Base-by-base conservation (phyloP, 805 yeast genomes). In the Yamadazyma laniorum region DNA sequence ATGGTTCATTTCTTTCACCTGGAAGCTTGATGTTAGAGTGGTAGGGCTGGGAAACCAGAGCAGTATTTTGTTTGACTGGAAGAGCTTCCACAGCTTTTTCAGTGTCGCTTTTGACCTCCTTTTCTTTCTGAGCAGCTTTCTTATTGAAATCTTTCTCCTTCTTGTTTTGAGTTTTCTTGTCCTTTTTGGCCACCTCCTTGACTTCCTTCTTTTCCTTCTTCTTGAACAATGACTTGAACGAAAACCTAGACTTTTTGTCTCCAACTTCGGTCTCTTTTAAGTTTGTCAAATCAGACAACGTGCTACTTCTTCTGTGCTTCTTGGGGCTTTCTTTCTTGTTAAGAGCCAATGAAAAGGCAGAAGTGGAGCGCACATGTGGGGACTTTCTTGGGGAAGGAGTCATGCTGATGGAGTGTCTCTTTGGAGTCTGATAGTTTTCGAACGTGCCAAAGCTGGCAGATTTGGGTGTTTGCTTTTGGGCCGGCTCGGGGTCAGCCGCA, bases 201-300 rank as follows among this genome's bases (percentile, higher is more conserved):
- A 22, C 29, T 13, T 17, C 21, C 15, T 28, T 23, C 39, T 59
- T 65, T 2, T 67, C 58, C 42, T 58, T 65, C 43, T 58, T 56
- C 42, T 61, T 65, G 52, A 68, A 67, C 18, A 68, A 52, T 2
- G 65, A 55, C 32, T 56, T 59, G 52, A 68, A 63, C 29, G 70
- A 62, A 42, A 68, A 68, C 41, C 59, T 59, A 35, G 64, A 61
- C 49, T 54, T 51, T 28, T 51, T 52, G 9, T 32, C 39, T 13
- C 18, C 35, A 18, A 22, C 29, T 4, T 14, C 3, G 2, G 26
- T 5, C 9, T 17, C 7, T 14, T 35, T 35, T 9, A 40, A 18
- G 18, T 40, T 40, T 3, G 52, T 30, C 17, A 55, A 37, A 34
- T 56, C 57, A 16, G 51, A 46, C 34, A 54, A 30, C 5, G 59